Evolutionary conservation across 352 stramenopile species (phyloP).

Genomic region (Phytophthora hybrid): DNA sequence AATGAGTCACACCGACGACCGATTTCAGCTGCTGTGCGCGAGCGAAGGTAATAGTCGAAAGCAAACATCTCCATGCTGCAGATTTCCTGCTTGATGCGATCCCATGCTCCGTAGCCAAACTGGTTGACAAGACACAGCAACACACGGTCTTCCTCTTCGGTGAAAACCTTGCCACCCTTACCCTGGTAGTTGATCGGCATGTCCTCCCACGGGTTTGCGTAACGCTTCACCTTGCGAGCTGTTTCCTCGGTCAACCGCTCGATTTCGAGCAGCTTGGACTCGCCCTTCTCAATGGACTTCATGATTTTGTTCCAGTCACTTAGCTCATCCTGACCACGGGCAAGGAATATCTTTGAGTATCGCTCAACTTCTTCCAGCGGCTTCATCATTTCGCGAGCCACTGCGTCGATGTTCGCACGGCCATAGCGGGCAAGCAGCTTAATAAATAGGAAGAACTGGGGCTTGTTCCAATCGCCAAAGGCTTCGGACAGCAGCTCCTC

Average conservation of each 20-base stretch:
- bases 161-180: constrained; percentile 94
- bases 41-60: constrained; percentile 99
- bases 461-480: constrained; percentile 90
- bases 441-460: constrained; percentile 88
- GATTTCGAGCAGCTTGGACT: constrained; percentile 89
- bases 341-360: constrained; percentile 76
- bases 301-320: constrained; percentile 87
- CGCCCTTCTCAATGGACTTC: constrained; percentile 90
- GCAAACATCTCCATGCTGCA: constrained; percentile 92
- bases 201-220: constrained; percentile 86
- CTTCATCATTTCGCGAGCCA: constrained; percentile 87
- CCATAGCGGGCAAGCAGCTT: constrained; percentile 86
- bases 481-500: constrained; percentile 87
- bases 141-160: constrained; percentile 98
- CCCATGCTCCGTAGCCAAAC: constrained; percentile 97
- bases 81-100: constrained; percentile 98
- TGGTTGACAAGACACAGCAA: constrained; percentile 97
- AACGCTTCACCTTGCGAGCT: constrained; percentile 76
- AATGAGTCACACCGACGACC: constrained; percentile 95
- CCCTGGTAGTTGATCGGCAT: constrained; percentile 92
- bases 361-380: constrained; percentile 77
- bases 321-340: constrained; percentile 75
- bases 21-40: constrained; percentile 95
- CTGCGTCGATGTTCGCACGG: constrained; percentile 74
- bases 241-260: constrained; percentile 84